Percentiles rank a stretch among this genome's conserved stretches.
phyloP scores from a whole-genome alignment of 768 basidiomycete species.

The Coprinopsis strossmayeri region DNA sequence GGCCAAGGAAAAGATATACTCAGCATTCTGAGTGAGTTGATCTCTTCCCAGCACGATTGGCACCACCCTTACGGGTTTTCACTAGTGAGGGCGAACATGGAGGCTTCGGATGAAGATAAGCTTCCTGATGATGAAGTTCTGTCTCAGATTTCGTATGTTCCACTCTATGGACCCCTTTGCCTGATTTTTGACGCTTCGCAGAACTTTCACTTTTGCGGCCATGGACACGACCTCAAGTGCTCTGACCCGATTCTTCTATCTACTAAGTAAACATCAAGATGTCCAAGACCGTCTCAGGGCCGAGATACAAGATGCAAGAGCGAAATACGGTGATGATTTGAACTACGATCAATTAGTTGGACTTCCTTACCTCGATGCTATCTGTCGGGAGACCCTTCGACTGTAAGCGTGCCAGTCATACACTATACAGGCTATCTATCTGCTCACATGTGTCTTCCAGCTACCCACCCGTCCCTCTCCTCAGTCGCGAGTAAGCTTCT shows the following conservation, averaged over 20 bases:
- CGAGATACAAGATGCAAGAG: conserved; percentile 25
- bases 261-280: conserved; percentile 27
- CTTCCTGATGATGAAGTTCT: conserved; percentile 29
- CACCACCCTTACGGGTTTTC: background rate
- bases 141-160: conserved; percentile 22
- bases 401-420: conserved; percentile 19
- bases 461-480: conserved; percentile 14
- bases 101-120: conserved; percentile 22
- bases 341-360: conserved; percentile 29
- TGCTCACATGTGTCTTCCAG: conserved; percentile 6
- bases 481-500: conserved; percentile 11
- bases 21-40: conserved; percentile 30
- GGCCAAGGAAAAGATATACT: conserved; percentile 36
- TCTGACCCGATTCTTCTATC: conserved; percentile 25
- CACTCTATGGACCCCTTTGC: background rate
- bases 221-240: conserved; percentile 38
- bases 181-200: conserved; percentile 10
- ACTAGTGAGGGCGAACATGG: conserved; percentile 34
- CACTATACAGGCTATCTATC: background rate
- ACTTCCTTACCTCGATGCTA: conserved; percentile 33
- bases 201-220: conserved; percentile 32
- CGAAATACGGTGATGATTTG: conserved; percentile 19
- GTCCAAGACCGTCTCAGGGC: conserved; percentile 30
- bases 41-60: background rate
- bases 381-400: conserved; percentile 34